phyloP scores from a whole-genome alignment of 2,329 filamentous ascomycete genomes.

The Trichoderma simmonsii region DNA sequence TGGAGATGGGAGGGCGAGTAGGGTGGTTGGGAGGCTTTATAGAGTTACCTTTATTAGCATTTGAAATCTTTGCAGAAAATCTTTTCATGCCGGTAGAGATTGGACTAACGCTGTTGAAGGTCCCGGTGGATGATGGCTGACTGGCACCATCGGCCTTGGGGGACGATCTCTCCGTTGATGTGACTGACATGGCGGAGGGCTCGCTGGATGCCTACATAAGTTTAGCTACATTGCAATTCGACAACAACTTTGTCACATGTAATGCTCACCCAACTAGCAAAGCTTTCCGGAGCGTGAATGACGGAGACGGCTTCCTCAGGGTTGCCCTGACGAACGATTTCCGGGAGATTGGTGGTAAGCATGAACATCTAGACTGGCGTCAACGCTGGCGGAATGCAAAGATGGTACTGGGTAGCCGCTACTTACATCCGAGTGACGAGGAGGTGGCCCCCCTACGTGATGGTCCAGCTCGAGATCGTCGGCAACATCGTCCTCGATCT shows the following conservation, averaged over 20 bases:
- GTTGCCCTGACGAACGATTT: constrained; percentile 54
- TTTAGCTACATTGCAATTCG: constrained; percentile 23
- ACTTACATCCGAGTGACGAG: constrained; percentile 33
- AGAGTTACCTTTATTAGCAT: neutral
- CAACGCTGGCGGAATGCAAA: neutral
- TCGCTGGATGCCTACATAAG: constrained; percentile 42
- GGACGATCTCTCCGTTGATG: constrained; percentile 35
- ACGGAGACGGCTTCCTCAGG: constrained; percentile 83
- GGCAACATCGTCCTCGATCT: constrained; percentile 74
- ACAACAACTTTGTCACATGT: constrained; percentile 1
- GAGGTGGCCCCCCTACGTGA: constrained; percentile 20
- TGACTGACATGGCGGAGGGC: constrained; percentile 34
- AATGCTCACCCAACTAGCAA: constrained; percentile 70
- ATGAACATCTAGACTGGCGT: constrained; percentile 44
- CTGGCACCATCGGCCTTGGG: constrained; percentile 36
- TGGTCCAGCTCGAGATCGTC: constrained; percentile 52
- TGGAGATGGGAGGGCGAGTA: constrained; percentile 69
- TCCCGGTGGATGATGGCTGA: neutral
- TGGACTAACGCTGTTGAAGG: constrained; percentile 26
- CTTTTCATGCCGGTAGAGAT: neutral
- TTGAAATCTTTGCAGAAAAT: neutral
- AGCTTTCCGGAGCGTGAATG: constrained; percentile 85
- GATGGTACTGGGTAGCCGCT: neutral
- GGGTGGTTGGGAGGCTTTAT: constrained; percentile 32
- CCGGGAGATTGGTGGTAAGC: constrained; percentile 56